Percentiles rank a stretch among this genome's conserved stretches.
phyloP scores from a whole-genome alignment of 306 rosid genomes.

The Dryas drummondii region DNA sequence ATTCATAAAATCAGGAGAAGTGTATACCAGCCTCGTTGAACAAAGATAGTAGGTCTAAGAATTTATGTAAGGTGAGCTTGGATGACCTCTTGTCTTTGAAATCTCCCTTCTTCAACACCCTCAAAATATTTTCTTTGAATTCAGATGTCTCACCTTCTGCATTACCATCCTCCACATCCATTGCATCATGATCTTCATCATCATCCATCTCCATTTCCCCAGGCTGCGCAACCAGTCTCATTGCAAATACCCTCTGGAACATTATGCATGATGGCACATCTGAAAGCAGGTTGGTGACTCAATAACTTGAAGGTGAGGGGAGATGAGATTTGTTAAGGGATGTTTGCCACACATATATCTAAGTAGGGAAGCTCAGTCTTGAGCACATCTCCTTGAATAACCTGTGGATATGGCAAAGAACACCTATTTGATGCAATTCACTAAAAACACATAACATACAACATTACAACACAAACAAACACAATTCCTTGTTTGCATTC shows the following conservation, averaged over 20 bases:
- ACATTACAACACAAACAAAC: neutral
- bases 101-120: constrained; percentile 72
- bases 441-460: neutral
- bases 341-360: constrained; percentile 89
- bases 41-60: constrained; percentile 67
- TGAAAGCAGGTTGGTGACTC: constrained; percentile 70
- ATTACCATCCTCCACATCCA: constrained; percentile 59
- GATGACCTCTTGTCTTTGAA: constrained; percentile 88
- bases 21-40: constrained; percentile 83
- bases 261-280: constrained; percentile 92
- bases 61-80: constrained; percentile 74
- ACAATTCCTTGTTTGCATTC: neutral
- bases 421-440: neutral
- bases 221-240: too few relatives aligned
- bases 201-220: constrained; percentile 46
- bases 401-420: constrained; percentile 29
- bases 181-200: constrained; percentile 50
- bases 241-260: constrained; percentile 78
- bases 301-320: constrained; percentile 93
- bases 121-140: constrained; percentile 70
- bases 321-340: constrained; percentile 92
- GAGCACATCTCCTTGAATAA: constrained; percentile 85
- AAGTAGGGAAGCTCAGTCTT: constrained; percentile 87
- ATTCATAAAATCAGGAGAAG: constrained; percentile 47
- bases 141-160: constrained; percentile 66